Conservation (phyloP, 2,329 filamentous ascomycete genomes). For the Arthrobotrys entomopaga region DNA sequence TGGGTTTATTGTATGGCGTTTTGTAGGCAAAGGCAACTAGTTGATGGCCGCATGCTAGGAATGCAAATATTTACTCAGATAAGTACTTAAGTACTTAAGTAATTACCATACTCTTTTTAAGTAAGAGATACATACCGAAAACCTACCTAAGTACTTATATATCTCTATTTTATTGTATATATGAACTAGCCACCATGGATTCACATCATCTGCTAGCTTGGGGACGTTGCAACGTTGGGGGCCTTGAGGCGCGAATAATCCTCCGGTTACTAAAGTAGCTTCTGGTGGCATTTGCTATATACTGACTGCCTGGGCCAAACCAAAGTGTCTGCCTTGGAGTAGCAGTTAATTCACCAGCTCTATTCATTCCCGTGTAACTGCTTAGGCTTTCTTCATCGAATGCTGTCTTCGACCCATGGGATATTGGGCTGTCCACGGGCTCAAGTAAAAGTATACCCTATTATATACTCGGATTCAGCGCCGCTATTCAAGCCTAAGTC, state of each 20-base stretch:
- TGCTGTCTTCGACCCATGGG: not conserved
- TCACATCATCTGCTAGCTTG: no score
- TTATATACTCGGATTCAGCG: no score
- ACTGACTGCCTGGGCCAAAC: constrained; percentile 10
- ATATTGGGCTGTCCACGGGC: not conserved
- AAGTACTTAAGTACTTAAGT: no score
- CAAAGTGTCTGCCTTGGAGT: constrained; percentile 8
- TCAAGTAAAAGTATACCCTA: no score
- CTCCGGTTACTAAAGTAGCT: not conserved
- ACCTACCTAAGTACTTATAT: no score
- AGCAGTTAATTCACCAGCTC: not conserved
- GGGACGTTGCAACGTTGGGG: not conserved
- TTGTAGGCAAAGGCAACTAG: not conserved
- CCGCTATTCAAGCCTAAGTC: no score
- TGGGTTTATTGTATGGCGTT: constrained; percentile 26
- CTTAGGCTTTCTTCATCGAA: not conserved
- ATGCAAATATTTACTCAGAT: no score
- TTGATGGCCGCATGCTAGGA: constrained; percentile 10
- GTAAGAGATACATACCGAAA: no score
- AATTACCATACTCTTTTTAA: no score
- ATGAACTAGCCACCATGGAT: no score
- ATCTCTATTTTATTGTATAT: no score
- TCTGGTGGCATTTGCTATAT: not conserved
- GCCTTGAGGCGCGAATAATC: constrained; percentile 9
- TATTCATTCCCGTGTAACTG: not conserved